Conservation (phyloP, 2,329 filamentous ascomycete genomes). For the Macrophomina tecta region DNA sequence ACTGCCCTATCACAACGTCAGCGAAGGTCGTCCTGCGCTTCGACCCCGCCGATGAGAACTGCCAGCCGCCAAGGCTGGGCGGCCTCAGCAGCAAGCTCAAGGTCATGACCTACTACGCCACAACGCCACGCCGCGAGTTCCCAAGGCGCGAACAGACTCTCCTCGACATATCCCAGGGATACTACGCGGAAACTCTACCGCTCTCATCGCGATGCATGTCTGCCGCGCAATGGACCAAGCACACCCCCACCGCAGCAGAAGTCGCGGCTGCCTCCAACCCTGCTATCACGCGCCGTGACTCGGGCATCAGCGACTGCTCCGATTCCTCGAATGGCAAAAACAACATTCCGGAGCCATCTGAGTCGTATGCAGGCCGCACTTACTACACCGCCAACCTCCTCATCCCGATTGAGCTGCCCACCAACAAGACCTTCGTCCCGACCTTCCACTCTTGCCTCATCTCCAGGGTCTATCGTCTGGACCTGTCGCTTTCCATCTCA, state of each 20-base stretch:
- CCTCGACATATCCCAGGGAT: conserved; percentile 56
- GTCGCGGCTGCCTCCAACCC: conserved; percentile 29
- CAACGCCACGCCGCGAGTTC: conserved; percentile 56
- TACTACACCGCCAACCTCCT: conserved; percentile 69
- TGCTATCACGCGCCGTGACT: conserved; percentile 45
- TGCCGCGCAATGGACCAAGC: conserved; percentile 63
- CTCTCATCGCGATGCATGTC: conserved; percentile 63
- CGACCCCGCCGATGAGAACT: conserved; percentile 59
- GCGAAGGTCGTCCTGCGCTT: conserved; percentile 65
- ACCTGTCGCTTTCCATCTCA: conserved; percentile 62
- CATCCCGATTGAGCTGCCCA: conserved; percentile 67
- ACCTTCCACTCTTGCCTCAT: conserved; percentile 74
- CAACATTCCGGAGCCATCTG: conserved; percentile 40
- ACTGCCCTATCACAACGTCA: conserved; percentile 58
- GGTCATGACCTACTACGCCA: conserved; percentile 63
- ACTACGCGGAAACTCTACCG: conserved; percentile 59
- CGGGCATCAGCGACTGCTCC: conserved; percentile 46
- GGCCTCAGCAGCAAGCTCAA: conserved; percentile 62
- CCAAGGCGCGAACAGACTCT: conserved; percentile 52
- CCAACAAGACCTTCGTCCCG: conserved; percentile 67
- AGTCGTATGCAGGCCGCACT: conserved; percentile 46
- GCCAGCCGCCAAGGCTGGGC: conserved; percentile 60
- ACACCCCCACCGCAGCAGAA: conserved; percentile 40
- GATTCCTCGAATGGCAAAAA: conserved; percentile 30
- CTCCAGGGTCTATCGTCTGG: conserved; percentile 67